phyloP scores from a whole-genome alignment of 768 basidiomycete genomes.

The Mycena rosella region DNA sequence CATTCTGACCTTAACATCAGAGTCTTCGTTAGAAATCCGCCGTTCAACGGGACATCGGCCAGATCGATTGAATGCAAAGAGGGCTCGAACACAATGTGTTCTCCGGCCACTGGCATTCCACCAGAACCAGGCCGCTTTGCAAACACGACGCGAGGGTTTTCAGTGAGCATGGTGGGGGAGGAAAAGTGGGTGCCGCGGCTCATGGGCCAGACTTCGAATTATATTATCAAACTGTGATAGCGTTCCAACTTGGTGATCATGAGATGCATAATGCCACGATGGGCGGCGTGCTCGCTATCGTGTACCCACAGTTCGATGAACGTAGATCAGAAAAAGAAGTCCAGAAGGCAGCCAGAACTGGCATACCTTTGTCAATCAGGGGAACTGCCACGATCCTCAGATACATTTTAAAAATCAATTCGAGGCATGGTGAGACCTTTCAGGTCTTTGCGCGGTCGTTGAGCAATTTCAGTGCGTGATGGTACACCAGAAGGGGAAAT shows the following conservation, averaged over 20 bases:
- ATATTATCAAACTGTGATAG: not conserved
- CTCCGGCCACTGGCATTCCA: constrained; percentile 38
- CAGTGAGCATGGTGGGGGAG: constrained; percentile 19
- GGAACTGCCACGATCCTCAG: not conserved
- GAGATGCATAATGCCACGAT: not conserved
- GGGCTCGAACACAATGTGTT: constrained; percentile 47
- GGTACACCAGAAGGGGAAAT: not conserved
- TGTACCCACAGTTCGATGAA: not conserved
- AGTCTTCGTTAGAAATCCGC: constrained; percentile 52
- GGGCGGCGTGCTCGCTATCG: constrained; percentile 1
- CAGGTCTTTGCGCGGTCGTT: not conserved
- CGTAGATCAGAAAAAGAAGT: constrained; percentile 20
- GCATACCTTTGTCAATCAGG: not conserved
- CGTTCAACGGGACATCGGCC: constrained; percentile 48
- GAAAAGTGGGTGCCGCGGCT: constrained; percentile 9
- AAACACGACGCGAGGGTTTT: constrained; percentile 38
- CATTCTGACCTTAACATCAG: constrained; percentile 46
- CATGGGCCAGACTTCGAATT: not conserved
- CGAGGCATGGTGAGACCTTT: not conserved
- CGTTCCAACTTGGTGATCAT: constrained; percentile 10
- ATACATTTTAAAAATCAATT: not conserved
- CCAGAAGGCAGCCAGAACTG: not conserved
- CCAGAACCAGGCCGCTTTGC: constrained; percentile 28
- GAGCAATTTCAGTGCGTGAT: not conserved
- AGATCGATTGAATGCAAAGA: constrained; percentile 52